These are phyloP conservation scores for Phytophthora colocasiae DNA, from an alignment of 352 stramenopile species.

Conservation along the genomic window DNA sequence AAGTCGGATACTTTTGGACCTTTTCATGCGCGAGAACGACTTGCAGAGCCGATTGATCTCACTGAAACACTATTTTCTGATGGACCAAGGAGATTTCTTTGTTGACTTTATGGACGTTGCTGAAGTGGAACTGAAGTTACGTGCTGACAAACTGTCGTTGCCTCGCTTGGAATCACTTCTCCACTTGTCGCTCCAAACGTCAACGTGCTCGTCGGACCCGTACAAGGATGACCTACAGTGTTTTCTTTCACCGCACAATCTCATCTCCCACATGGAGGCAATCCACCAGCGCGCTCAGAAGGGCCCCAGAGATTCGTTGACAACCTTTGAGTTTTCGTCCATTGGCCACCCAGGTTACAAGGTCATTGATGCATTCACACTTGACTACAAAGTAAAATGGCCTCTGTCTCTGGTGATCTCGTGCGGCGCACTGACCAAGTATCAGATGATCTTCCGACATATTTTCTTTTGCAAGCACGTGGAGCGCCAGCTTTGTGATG, in stretches of 20 bases:
- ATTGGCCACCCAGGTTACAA: conserved; percentile 84
- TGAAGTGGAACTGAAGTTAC: conserved; percentile 93
- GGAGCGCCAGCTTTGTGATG: conserved; percentile 94
- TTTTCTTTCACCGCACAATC: conserved; percentile 84
- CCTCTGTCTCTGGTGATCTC: conserved; percentile 98
- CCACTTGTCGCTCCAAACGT: conserved; percentile 93
- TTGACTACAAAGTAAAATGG: conserved; percentile 98
- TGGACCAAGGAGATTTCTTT: conserved; percentile 99
- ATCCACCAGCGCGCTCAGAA: conserved; percentile 90
- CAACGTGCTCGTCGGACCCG: conserved; percentile 86
- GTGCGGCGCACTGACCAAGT: conserved; percentile 94
- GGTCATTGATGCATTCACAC: conserved; percentile 96
- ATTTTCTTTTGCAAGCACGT: conserved; percentile 99
- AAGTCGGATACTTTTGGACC: conserved; percentile 73
- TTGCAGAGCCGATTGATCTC: conserved; percentile 79
- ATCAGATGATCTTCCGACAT: conserved; percentile 99
- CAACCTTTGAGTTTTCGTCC: conserved; percentile 70
- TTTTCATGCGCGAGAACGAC: conserved; percentile 88
- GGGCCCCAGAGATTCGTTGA: conserved; percentile 68
- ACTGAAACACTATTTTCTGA: conserved; percentile 98
- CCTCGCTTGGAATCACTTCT: conserved; percentile 95
- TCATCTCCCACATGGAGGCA: conserved; percentile 94
- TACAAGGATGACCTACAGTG: conserved; percentile 94
- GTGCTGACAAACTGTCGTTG: conserved; percentile 87
- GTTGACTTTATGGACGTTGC: conserved; percentile 98